Base-by-base conservation (phyloP, 2,329 filamentous ascomycete genomes). In the Aspergillus puulaauensis region DNA sequence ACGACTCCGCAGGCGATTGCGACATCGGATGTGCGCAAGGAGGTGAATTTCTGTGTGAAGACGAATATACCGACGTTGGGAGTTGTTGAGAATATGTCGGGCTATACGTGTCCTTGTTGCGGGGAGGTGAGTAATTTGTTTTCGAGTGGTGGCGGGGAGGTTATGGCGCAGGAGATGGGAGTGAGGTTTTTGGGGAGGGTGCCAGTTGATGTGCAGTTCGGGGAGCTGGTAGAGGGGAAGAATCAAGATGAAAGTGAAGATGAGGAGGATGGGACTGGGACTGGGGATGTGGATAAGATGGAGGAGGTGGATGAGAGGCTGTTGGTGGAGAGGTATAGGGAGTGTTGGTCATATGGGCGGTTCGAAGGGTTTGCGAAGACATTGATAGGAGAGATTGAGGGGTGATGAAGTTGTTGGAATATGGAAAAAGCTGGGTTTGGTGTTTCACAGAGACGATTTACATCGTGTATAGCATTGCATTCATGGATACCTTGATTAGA, bases 1-100 rank as follows among this genome's bases (percentile, higher is more conserved):
- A 99, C 95, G 3, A 99, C 95, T 0, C 95, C 95, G 0, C 95
- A 99, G 73, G 95, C 93, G 0, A 90, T 99, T 49, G 88, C 91
- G 12, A 96, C 93, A 27, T 90, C 91, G 0, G 95, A 99, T 71
- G 95, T 99, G 39, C 88, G 91, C 69, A 97, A 96, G 72, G 93
- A 96, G 75, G 83, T 96, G 62, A 96, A 96, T 73, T 96, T 97
- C 71, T 97, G 93, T 76, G 80, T 81, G 52, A 96, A 96, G 78
- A 93, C 90, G 1, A 84, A 85, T 31, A 87, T 96, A 49, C 81
- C 83, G 2, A 86, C 96, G 37, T 80, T 98, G 11, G 95, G 95
- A 0, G 93, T 99, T 1, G 84, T 99, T 46, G 95, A 99, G 78
- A 99, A 99, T 73, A 98, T 99, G 95, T 75, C 75, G 1, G 78